Evolutionary conservation across 2,329 filamentous ascomycete species (phyloP), one percentile per base, ranked within the genome.

Genomic region (Pyrenochaeta sp.): DNA sequence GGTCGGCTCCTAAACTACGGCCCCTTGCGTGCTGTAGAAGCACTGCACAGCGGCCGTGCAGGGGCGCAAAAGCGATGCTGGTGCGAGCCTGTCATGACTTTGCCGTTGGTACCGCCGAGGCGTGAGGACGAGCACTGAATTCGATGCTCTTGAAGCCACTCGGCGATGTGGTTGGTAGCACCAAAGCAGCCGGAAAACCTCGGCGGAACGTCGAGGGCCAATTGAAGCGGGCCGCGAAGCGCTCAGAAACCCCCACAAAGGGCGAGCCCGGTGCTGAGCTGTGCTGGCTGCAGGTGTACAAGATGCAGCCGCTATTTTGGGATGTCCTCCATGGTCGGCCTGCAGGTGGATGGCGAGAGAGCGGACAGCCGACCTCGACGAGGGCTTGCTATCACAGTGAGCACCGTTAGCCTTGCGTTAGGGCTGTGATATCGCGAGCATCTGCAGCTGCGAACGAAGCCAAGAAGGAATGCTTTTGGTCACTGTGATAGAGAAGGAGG

Each of bases 91-190:
- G 63, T 45, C 56, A 64, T 69, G 64, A 59, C 59, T 54, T 58
- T 61, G 52, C 55, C 54, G 52, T 58, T 67, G 58, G 67, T 72
- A 58, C 62, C 72, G 74, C 74, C 71, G 67, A 66, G 71, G 67
- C 67, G 67, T 70, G 56, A 50, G 58, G 57, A 56, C 42, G 50
- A 54, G 66, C 56, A 68, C 63, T 65, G 62, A 59, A 54, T 45
- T 55, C 59, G 50, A 62, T 58, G 55, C 43, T 67, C 51, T 54
- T 59, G 64, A 68, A 64, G 68, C 65, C 62, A 66, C 61, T 67
- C 50, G 53, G 54, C 54, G 64, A 40, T 71, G 72, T 76, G 74
- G 72, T 72, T 76, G 74, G 74, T 61, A 71, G 68, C 66, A 65
- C 61, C 50, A 54, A 48, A 62, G 58, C 49, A 62, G 62, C 54